Conservation (phyloP, 2,329 filamentous ascomycete species). For the Sporothrix humicola region DNA sequence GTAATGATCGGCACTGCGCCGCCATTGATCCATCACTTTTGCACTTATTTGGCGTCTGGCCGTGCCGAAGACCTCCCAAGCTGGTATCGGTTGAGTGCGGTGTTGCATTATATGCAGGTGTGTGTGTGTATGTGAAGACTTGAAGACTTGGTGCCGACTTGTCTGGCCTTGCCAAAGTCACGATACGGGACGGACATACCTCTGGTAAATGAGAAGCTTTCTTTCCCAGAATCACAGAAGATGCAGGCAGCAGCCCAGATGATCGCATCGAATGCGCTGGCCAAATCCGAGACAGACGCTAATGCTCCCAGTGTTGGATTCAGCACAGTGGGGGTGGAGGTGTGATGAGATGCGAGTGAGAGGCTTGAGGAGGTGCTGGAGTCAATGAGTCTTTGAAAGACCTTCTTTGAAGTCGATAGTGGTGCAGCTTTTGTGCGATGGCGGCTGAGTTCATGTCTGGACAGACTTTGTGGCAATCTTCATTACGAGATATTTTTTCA, state of each 20-base stretch:
- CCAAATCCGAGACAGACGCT: conserved; percentile 21
- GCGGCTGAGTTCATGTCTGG: neutral
- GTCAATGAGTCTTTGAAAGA: neutral
- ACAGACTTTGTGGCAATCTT: neutral
- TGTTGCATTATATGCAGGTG: conserved; percentile 4
- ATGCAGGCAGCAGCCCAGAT: conserved; percentile 19
- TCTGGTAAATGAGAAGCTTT: neutral
- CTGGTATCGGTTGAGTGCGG: neutral
- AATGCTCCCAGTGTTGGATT: neutral
- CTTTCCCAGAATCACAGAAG: neutral
- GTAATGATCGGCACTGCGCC: conserved; percentile 17
- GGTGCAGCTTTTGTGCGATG: no score
- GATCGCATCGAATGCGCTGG: conserved; percentile 18
- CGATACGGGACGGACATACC: neutral
- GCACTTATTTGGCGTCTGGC: neutral
- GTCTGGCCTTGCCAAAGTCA: neutral
- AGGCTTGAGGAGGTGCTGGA: neutral
- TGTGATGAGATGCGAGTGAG: conserved; percentile 20
- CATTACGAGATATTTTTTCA: neutral
- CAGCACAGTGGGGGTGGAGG: neutral
- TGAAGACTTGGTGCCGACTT: neutral
- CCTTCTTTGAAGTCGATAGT: neutral
- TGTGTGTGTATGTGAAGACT: no score
- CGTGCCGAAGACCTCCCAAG: conserved; percentile 3
- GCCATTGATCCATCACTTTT: neutral